Evolutionary conservation across 257 asterid species (phyloP).

Genomic region (Avicennia marina): DNA sequence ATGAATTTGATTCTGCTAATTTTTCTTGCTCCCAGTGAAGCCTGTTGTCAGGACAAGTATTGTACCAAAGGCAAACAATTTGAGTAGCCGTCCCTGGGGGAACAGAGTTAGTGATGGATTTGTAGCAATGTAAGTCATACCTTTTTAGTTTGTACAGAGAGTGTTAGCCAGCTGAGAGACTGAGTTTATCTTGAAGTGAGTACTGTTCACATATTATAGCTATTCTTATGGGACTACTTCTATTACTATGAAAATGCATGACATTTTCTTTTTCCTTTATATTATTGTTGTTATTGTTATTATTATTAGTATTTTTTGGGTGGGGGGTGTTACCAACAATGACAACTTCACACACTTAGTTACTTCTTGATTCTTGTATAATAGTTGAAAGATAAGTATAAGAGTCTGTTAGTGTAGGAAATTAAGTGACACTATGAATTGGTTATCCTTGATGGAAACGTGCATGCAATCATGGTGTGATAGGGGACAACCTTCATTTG

Average conservation of each 20-base stretch:
- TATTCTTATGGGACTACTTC: no score
- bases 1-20: constrained; percentile 1
- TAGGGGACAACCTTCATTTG: no score
- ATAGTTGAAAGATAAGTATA: no score
- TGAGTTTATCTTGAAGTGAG: not conserved
- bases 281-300: no score
- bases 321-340: not conserved
- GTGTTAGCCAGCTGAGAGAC: not conserved
- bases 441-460: no score
- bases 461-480: no score
- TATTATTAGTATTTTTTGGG: not conserved
- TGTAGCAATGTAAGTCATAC: constrained; percentile 38
- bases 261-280: no score
- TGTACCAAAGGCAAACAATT: constrained; percentile 43
- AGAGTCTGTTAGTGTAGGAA: no score
- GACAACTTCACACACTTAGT: constrained; percentile 9
- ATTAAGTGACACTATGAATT: no score
- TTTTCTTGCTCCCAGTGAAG: constrained; percentile 51
- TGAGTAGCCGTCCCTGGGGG: constrained; percentile 37
- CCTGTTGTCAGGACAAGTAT: constrained; percentile 40
- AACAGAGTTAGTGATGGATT: constrained; percentile 63
- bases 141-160: not conserved
- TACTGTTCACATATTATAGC: no score
- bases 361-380: constrained; percentile 4
- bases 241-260: no score